Conservation (phyloP, 768 basidiomycete genomes). For the Macrolepiota dolichaula region DNA sequence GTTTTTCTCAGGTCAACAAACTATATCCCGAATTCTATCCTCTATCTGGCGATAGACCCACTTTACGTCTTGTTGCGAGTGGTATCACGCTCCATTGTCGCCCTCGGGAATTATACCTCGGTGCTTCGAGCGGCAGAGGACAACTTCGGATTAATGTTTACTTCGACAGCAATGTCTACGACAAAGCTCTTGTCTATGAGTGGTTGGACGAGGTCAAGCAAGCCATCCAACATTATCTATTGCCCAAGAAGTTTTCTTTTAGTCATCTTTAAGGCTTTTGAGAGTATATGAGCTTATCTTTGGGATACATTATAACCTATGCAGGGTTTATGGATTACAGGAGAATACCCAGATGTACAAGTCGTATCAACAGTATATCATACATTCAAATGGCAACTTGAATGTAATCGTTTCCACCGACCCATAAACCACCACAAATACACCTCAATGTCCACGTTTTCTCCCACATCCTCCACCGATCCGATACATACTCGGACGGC, state of each 20-base stretch:
- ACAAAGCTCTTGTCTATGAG: conserved; percentile 35
- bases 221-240: conserved; percentile 30
- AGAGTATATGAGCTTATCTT: not conserved
- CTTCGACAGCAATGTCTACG: conserved; percentile 46
- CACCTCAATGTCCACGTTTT: conserved; percentile 56
- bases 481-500: conserved; percentile 24
- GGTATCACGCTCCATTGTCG: conserved; percentile 33
- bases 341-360: too few relatives aligned
- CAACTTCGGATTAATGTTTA: conserved; percentile 32
- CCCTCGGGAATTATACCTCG: conserved; percentile 46
- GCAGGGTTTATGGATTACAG: too few relatives aligned
- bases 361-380: too few relatives aligned
- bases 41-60: conserved; percentile 12
- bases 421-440: conserved; percentile 72
- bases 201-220: conserved; percentile 44
- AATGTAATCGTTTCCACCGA: not conserved
- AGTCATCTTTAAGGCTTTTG: conserved; percentile 2
- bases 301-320: not conserved
- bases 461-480: conserved; percentile 62
- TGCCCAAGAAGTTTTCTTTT: conserved; percentile 1
- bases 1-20: conserved; percentile 25
- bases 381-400: too few relatives aligned
- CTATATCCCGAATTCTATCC: conserved; percentile 35
- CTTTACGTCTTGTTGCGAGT: conserved; percentile 7
- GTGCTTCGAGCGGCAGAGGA: conserved; percentile 30